These are phyloP conservation scores for Fusarium fujikuroi DNA, from an alignment of 2,329 filamentous ascomycete species.

Conservation along the genomic window DNA sequence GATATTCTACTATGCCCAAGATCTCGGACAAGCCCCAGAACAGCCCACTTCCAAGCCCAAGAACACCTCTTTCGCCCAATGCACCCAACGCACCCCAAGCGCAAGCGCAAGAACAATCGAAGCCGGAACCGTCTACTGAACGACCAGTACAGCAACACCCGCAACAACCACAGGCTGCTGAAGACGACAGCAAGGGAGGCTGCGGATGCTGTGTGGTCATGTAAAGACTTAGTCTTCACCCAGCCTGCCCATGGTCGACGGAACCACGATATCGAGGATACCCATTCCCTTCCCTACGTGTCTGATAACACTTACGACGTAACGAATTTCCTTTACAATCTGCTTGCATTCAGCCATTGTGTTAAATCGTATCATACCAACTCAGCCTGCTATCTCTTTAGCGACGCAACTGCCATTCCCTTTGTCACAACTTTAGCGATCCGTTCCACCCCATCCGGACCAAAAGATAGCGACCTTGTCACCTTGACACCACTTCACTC, in stretches of 20 bases:
- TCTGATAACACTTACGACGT: conserved; percentile 44
- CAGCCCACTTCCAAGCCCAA: conserved; percentile 57
- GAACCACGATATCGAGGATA: conserved; percentile 17
- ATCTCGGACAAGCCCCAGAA: conserved; percentile 55
- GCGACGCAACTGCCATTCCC: conserved; percentile 44
- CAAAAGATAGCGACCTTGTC: conserved; percentile 32
- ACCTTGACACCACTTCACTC: conserved; percentile 18
- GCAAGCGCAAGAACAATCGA: conserved; percentile 37
- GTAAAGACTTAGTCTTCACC: conserved; percentile 46
- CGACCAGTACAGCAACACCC: conserved; percentile 24
- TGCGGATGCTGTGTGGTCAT: conserved; percentile 65
- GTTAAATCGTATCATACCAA: conserved; percentile 41
- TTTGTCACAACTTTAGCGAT: conserved; percentile 42
- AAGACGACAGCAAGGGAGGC: conserved; percentile 54
- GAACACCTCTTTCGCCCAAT: conserved; percentile 55
- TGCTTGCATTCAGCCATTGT: conserved; percentile 46
- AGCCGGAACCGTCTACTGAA: conserved; percentile 25
- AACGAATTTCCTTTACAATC: conserved; percentile 46
- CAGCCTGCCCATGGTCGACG: not conserved
- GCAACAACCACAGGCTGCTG: conserved; percentile 28
- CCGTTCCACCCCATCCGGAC: conserved; percentile 23
- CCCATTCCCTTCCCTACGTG: conserved; percentile 25
- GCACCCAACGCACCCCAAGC: conserved; percentile 24
- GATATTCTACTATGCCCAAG: conserved; percentile 73
- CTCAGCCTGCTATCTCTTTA: conserved; percentile 42